Evolutionary conservation across 257 asterid species (phyloP).

Genomic region (Jasminum sambac): DNA sequence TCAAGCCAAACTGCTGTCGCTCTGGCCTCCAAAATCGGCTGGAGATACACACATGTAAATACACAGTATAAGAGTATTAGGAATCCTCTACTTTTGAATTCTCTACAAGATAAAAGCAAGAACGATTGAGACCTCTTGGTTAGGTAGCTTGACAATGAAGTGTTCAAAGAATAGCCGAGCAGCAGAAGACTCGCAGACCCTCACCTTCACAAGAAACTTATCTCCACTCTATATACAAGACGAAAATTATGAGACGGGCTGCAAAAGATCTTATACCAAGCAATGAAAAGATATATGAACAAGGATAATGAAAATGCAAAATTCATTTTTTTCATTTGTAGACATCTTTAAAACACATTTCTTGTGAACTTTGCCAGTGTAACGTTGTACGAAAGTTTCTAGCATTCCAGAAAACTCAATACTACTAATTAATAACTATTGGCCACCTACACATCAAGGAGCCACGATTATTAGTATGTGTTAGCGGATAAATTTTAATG

Average conservation of each 20-base stretch:
- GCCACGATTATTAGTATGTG: too few relatives aligned
- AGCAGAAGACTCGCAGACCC: slow-evolving; percentile 62
- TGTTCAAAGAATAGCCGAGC: slow-evolving; percentile 82
- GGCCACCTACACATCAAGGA: too few relatives aligned
- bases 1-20: slow-evolving; percentile 87
- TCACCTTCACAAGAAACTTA: slow-evolving; percentile 69
- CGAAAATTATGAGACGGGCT: slow-evolving; percentile 11
- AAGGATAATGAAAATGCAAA: background rate
- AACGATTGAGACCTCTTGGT: slow-evolving; percentile 52
- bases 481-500: too few relatives aligned
- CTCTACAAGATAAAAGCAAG: background rate
- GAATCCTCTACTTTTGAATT: slow-evolving; percentile 1
- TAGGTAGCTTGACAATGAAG: slow-evolving; percentile 69
- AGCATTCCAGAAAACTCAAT: too few relatives aligned
- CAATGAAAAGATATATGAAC: slow-evolving; percentile 6
- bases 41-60: slow-evolving; percentile 5
- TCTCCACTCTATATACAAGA: slow-evolving; percentile 74
- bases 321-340: background rate
- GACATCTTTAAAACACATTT: background rate
- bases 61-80: slow-evolving; percentile 10
- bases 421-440: too few relatives aligned
- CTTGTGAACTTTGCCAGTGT: background rate
- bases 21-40: slow-evolving; percentile 85
- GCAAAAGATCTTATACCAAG: slow-evolving; percentile 6
- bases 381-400: background rate